Evolutionary conservation across 768 basidiomycete genomes (phyloP).

Genomic region (Russula vinacea): DNA sequence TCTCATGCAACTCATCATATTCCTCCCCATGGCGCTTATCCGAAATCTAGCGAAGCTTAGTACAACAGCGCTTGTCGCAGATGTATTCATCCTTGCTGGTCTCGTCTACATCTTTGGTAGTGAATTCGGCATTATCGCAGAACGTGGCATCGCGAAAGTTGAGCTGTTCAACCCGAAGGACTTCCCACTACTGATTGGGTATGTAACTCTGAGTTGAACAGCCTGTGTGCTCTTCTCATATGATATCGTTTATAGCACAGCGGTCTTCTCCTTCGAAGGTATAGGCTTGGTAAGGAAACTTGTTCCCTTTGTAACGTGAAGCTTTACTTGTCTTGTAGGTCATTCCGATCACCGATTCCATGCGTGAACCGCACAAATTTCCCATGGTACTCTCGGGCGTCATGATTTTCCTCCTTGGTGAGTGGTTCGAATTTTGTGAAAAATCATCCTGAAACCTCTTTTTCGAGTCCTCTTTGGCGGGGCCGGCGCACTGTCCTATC

Average conservation of each 20-base stretch:
- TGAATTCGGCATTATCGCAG: slow-evolving; percentile 66
- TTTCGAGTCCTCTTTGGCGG: slow-evolving; percentile 76
- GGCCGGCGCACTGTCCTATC: slow-evolving; percentile 81
- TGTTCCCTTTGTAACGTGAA: not conserved
- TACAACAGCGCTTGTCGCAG: slow-evolving; percentile 86
- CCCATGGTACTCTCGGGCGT: slow-evolving; percentile 83
- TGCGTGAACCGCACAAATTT: slow-evolving; percentile 94
- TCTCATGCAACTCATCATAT: slow-evolving; percentile 74
- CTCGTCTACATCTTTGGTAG: slow-evolving; percentile 83
- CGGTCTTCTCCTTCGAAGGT: slow-evolving; percentile 98
- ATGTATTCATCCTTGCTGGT: slow-evolving; percentile 91
- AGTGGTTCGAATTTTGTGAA: slow-evolving; percentile 30
- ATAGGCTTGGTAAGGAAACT: slow-evolving; percentile 73
- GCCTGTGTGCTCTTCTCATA: slow-evolving; percentile 4
- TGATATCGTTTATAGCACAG: slow-evolving; percentile 57
- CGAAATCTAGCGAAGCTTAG: slow-evolving; percentile 94
- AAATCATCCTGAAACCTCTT: slow-evolving; percentile 8
- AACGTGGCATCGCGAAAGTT: slow-evolving; percentile 72
- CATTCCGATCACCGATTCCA: slow-evolving; percentile 95
- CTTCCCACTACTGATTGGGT: slow-evolving; percentile 92
- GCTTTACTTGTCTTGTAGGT: slow-evolving; percentile 44
- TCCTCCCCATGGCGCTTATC: slow-evolving; percentile 85
- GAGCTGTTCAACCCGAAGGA: slow-evolving; percentile 84
- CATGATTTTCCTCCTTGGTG: slow-evolving; percentile 81
- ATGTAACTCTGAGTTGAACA: slow-evolving; percentile 11